Evolutionary conservation across 768 basidiomycete species (phyloP).

Genomic region (Fistulinella prunicolor): DNA sequence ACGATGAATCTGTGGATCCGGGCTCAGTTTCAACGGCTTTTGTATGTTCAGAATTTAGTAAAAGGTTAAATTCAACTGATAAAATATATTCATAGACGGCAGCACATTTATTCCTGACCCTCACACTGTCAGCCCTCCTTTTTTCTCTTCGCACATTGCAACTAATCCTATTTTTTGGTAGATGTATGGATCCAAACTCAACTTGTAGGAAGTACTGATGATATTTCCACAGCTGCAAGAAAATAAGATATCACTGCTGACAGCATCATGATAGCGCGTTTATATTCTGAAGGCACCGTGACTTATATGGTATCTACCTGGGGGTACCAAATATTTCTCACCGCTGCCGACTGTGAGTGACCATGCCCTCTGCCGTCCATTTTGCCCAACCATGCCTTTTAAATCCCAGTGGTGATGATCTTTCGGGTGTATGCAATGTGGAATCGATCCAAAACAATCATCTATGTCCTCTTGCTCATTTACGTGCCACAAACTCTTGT

Average conservation of each 20-base stretch:
- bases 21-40: neutral
- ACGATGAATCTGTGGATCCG: neutral
- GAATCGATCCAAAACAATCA: neutral
- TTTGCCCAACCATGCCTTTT: too few species aligned
- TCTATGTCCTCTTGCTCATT: neutral
- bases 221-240: too few species aligned
- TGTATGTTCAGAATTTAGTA: neutral
- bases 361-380: neutral
- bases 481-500: neutral
- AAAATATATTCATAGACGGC: neutral
- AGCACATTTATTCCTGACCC: neutral
- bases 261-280: too few species aligned
- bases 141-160: too few species aligned
- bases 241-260: too few species aligned
- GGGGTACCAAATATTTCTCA: neutral
- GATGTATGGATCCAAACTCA: neutral
- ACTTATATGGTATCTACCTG: neutral
- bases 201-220: too few species aligned
- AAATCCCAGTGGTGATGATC: neutral
- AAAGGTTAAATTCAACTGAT: neutral
- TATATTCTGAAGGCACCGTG: too few species aligned
- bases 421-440: neutral
- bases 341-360: neutral
- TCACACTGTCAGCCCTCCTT: neutral
- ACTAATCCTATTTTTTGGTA: too few species aligned